Percentiles rank a stretch among this genome's conserved stretches.
phyloP scores from a whole-genome alignment of 441 rosid species.

The Melastoma candidum region DNA sequence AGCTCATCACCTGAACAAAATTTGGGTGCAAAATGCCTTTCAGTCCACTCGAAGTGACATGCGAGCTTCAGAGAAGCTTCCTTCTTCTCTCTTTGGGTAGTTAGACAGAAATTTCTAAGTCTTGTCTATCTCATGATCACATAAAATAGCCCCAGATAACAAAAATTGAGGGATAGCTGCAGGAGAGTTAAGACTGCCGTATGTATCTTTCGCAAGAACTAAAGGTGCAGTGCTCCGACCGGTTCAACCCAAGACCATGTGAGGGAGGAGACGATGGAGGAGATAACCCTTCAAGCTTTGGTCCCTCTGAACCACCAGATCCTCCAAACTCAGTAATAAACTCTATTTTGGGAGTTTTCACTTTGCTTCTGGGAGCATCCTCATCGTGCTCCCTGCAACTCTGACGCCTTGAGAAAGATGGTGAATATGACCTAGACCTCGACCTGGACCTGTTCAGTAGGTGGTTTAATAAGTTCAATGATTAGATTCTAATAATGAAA shows the following conservation, averaged over 20 bases:
- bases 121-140: conserved; percentile 38
- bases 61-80: conserved; percentile 50
- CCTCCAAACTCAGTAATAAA: conserved; percentile 92
- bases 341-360: conserved; percentile 70
- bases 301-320: conserved; percentile 48
- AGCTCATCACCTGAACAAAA: conserved; percentile 17
- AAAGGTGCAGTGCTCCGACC: conserved; percentile 99
- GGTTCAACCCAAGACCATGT: conserved; percentile 53
- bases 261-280: conserved; percentile 75
- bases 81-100: conserved; percentile 45
- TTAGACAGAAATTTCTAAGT: conserved; percentile 47
- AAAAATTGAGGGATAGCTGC: conserved; percentile 54
- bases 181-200: conserved; percentile 66
- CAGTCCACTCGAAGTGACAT: conserved; percentile 24
- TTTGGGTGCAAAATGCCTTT: conserved; percentile 19
- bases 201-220: conserved; percentile 90
- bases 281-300: conserved; percentile 72
- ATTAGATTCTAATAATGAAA: neutral
- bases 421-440: conserved; percentile 78
- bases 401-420: conserved; percentile 55
- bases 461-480: conserved; percentile 8
- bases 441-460: conserved; percentile 51
- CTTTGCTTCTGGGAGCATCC: conserved; percentile 49
- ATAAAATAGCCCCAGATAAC: conserved; percentile 50
- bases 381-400: conserved; percentile 50